Percentiles rank a stretch among this genome's conserved stretches.
phyloP scores from a whole-genome alignment of 805 yeast species.

The Wickerhamiella brachini region DNA sequence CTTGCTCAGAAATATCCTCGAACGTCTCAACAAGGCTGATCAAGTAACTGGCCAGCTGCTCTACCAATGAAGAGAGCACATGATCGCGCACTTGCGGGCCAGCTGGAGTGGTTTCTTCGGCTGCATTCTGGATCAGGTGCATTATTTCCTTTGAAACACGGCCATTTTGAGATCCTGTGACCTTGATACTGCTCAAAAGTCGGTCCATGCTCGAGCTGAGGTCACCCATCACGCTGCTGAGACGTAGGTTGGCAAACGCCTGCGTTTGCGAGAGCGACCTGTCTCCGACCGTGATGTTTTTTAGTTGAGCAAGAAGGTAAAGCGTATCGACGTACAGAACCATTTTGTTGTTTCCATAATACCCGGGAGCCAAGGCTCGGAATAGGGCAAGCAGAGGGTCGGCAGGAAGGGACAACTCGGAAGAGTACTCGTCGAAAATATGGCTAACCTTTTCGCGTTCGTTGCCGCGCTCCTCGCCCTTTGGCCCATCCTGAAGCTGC shows the following conservation, averaged over 20 bases:
- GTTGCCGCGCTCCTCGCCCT: not conserved
- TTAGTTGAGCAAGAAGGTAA: conserved; percentile 3
- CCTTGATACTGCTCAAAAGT: conserved; percentile 4
- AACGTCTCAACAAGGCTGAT: conserved; percentile 13
- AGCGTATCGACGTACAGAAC: conserved; percentile 13
- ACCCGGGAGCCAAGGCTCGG: conserved; percentile 13
- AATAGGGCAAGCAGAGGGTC: conserved; percentile 11
- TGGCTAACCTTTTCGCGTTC: conserved; percentile 2
- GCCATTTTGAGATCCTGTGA: not conserved
- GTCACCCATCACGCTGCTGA: conserved; percentile 4
- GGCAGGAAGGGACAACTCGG: conserved; percentile 4
- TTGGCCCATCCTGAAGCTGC: conserved; percentile 1
- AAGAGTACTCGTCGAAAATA: conserved; percentile 3
- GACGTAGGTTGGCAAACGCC: conserved; percentile 5
- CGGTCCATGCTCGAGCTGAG: conserved; percentile 3
- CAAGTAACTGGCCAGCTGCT: conserved; percentile 16
- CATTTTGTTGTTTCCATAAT: conserved; percentile 9
- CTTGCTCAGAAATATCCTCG: conserved; percentile 22
- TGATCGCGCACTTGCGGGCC: conserved; percentile 13
- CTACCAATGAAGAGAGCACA: conserved; percentile 24
- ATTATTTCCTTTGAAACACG: conserved; percentile 2
- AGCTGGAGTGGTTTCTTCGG: conserved; percentile 10
- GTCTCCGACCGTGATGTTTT: not conserved
- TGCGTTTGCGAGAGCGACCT: conserved; percentile 3
- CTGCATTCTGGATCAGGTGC: conserved; percentile 6